phyloP scores from a whole-genome alignment of 163 green algal species.

The Chloromonas sp. region DNA sequence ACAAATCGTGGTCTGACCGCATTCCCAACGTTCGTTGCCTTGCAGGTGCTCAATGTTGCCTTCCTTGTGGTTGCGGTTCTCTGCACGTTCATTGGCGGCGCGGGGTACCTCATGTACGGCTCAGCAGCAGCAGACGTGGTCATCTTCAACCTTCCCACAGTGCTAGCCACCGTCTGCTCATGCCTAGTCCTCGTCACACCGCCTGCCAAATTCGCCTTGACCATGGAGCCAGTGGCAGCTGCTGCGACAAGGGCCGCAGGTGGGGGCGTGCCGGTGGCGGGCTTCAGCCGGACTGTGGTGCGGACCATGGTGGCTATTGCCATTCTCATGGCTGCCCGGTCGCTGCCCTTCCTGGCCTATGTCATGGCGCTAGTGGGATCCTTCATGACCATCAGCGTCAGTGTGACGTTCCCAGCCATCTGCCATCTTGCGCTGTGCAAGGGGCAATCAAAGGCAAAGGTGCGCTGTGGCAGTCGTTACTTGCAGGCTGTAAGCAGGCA shows the following conservation, averaged over 20 bases:
- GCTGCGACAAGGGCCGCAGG: slow-evolving; percentile 23
- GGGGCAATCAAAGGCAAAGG: not conserved
- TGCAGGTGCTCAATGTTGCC: slow-evolving; percentile 42
- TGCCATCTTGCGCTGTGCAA: slow-evolving; percentile 41
- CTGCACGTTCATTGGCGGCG: slow-evolving; percentile 43
- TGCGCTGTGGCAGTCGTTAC: not conserved
- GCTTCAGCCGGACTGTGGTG: slow-evolving; percentile 23
- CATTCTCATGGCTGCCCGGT: slow-evolving; percentile 38
- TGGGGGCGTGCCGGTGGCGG: slow-evolving; percentile 1
- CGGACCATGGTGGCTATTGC: slow-evolving; percentile 35
- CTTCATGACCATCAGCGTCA: slow-evolving; percentile 62
- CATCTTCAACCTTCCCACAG: slow-evolving; percentile 51
- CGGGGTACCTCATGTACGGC: slow-evolving; percentile 63
- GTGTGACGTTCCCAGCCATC: slow-evolving; percentile 57
- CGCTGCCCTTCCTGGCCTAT: slow-evolving; percentile 56
- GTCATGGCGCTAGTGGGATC: slow-evolving; percentile 65
- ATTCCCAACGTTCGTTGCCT: too few species aligned
- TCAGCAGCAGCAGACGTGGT: slow-evolving; percentile 45
- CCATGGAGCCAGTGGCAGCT: slow-evolving; percentile 51
- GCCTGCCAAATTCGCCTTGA: slow-evolving; percentile 63
- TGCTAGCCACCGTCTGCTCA: slow-evolving; percentile 34
- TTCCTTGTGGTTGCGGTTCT: slow-evolving; percentile 40
- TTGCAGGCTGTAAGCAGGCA: not conserved
- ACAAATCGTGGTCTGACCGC: too few species aligned
- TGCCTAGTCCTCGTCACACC: slow-evolving; percentile 50